phyloP scores from a whole-genome alignment of 2,329 filamentous ascomycete genomes.

The Bimuria novae-zelandiae region DNA sequence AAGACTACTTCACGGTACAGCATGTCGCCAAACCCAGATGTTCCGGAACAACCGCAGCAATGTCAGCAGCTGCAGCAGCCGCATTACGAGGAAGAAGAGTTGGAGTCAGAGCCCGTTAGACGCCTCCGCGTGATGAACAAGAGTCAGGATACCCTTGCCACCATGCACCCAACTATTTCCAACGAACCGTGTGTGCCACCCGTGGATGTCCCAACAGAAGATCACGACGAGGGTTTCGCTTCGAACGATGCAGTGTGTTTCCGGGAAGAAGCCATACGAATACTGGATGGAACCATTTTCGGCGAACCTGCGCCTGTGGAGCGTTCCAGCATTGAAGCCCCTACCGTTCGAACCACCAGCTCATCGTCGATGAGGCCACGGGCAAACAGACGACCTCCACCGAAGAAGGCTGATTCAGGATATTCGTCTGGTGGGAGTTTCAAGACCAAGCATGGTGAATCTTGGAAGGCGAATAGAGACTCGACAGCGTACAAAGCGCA shows the following conservation, averaged over 20 bases:
- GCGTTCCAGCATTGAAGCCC: neutral
- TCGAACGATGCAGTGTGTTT: conserved; percentile 9
- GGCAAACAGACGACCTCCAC: conserved; percentile 21
- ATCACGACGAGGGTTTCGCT: conserved; percentile 11
- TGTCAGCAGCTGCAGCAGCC: neutral
- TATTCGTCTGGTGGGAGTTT: conserved; percentile 47
- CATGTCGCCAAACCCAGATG: conserved; percentile 19
- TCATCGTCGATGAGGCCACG: neutral
- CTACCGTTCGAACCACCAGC: neutral
- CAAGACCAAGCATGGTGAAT: conserved; percentile 12
- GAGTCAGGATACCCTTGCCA: conserved; percentile 25
- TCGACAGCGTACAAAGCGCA: conserved; percentile 12
- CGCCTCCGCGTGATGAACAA: conserved; percentile 24
- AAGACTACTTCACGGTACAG: conserved; percentile 16
- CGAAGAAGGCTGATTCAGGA: conserved; percentile 44
- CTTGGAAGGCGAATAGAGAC: conserved; percentile 14
- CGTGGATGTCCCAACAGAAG: neutral
- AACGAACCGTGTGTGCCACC: conserved; percentile 27
- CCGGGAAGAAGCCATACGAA: conserved; percentile 20
- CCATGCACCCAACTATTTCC: conserved; percentile 31
- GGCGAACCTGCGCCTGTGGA: conserved; percentile 12
- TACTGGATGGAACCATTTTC: conserved; percentile 30
- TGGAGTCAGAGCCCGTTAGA: conserved; percentile 17
- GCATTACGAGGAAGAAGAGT: conserved; percentile 7
- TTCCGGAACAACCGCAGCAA: neutral